Percentiles rank a stretch among this genome's conserved stretches.
These are phyloP conservation scores for Pichia sporocuriosa DNA, from an alignment of 805 yeast genomes.

Conservation along the genomic window DNA sequence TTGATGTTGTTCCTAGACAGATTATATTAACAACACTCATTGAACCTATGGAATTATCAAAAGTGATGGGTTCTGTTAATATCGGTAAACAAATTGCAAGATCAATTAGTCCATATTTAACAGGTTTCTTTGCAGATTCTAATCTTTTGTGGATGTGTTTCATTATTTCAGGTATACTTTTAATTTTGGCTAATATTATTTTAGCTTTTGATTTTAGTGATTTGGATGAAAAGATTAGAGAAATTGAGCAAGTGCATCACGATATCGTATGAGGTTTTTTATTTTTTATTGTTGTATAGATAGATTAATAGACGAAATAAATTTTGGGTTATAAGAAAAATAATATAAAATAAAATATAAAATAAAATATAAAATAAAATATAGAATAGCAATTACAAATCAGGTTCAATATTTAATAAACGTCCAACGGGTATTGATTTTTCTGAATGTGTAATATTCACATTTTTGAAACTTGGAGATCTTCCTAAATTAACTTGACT, in stretches of 20 bases:
- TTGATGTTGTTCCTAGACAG: conserved; percentile 93
- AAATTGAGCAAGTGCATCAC: conserved; percentile 16
- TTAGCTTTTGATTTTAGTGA: conserved; percentile 37
- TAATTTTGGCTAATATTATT: conserved; percentile 43
- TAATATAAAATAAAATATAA: too few species aligned
- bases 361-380: too few species aligned
- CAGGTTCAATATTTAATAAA: conserved; percentile 20
- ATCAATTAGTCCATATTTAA: conserved; percentile 71
- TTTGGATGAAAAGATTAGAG: conserved; percentile 30
- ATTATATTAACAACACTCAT: conserved; percentile 66
- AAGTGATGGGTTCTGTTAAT: conserved; percentile 79
- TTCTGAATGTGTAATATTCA: conserved; percentile 3
- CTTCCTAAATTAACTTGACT: conserved; percentile 12
- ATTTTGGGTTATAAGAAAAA: too few species aligned
- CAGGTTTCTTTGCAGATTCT: conserved; percentile 63
- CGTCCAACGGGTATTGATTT: conserved; percentile 20
- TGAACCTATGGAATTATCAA: conserved; percentile 55
- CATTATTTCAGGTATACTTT: conserved; percentile 42
- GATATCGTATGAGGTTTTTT: conserved; percentile 12
- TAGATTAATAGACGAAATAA: too few species aligned
- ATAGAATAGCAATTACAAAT: conserved; percentile 11
- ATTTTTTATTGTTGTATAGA: too few species aligned
- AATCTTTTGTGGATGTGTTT: conserved; percentile 44
- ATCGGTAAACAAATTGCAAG: conserved; percentile 82
- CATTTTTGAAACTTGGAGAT: conserved; percentile 10